Evolutionary conservation across 2,329 filamentous ascomycete species (phyloP).

Genomic region (Xylariaceae sp.): DNA sequence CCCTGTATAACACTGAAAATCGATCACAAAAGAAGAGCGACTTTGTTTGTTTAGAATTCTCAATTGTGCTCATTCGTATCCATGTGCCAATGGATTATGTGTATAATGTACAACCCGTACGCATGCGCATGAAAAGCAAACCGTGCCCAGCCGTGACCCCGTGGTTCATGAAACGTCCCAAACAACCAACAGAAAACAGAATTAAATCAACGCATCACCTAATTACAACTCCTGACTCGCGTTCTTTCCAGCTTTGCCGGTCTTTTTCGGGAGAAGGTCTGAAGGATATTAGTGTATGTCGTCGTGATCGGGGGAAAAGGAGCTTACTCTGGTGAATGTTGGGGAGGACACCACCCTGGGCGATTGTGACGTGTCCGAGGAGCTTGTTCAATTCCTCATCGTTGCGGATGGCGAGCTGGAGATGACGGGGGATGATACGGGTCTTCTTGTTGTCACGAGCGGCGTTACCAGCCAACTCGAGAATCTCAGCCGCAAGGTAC

Average conservation of each 20-base stretch:
- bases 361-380: conserved; percentile 90
- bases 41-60: conserved; percentile 35
- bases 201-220: conserved; percentile 40
- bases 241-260: conserved; percentile 86
- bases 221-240: conserved; percentile 90
- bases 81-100: conserved; percentile 61
- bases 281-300: conserved; percentile 20
- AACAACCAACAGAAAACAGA: conserved; percentile 60
- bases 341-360: conserved; percentile 92
- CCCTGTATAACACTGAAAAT: neutral
- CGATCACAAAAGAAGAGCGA: neutral
- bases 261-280: conserved; percentile 99
- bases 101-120: conserved; percentile 62
- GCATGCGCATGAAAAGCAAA: conserved; percentile 52
- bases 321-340: conserved; percentile 94
- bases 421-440: conserved; percentile 97
- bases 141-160: conserved; percentile 73
- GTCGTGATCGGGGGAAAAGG: conserved; percentile 21
- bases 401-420: conserved; percentile 98
- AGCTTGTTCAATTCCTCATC: conserved; percentile 99
- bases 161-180: conserved; percentile 71
- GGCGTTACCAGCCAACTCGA: conserved; percentile 97
- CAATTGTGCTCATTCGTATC: conserved; percentile 57
- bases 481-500: conserved; percentile 97
- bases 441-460: conserved; percentile 99